Evolutionary conservation across 306 rosid species (phyloP), one percentile per base, ranked within the genome.

Genomic region (Gillenia trifoliata): DNA sequence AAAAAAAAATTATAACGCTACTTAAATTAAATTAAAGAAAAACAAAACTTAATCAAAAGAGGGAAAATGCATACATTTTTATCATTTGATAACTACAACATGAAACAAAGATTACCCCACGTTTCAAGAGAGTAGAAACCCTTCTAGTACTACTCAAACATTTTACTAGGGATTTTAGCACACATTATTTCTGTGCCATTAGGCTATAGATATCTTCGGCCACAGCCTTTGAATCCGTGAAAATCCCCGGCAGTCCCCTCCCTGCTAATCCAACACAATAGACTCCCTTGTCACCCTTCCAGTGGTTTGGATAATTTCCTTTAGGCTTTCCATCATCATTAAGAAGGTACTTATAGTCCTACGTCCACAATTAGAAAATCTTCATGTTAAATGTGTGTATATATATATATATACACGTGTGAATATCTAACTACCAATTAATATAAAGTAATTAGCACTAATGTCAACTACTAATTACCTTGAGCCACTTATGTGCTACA

Each of bases 231-330:
- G 71, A 43, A 67, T 67, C 71, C 3, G 0, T 25, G 23, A 50
- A 67, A 43, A 43, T 67, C 13, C 92, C 96, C 41, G 52, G 77
- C 1, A 90, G 62, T 12, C 95, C 97, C 54, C 62, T 87, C 61
- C 87, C 83, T 47, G 88, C 49, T 1, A 91, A 31, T 8, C 95
- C 91, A 52, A 77, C 85, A 20, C 93, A 91, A 20, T 87, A 89
- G 10, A 88, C 75, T 29, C 91, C 90, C 5, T 85, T 86, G 36
- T 75, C 70, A 6, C 94, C 97, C 64, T 84, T 91, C 95, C 95
- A 89, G 25, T 91, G 90, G 5, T 59, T 25, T 1, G 90, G 90
- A 69, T 50, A 71, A 28, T 62, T 64, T 0, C 45, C 80, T 72
- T 83, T 86, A 0, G 92, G 74, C 43, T 89, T 20, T 12, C 94